These are phyloP conservation scores for Beta corolliflora DNA, from an alignment of 179 eudicot species.

Conservation along the genomic window DNA sequence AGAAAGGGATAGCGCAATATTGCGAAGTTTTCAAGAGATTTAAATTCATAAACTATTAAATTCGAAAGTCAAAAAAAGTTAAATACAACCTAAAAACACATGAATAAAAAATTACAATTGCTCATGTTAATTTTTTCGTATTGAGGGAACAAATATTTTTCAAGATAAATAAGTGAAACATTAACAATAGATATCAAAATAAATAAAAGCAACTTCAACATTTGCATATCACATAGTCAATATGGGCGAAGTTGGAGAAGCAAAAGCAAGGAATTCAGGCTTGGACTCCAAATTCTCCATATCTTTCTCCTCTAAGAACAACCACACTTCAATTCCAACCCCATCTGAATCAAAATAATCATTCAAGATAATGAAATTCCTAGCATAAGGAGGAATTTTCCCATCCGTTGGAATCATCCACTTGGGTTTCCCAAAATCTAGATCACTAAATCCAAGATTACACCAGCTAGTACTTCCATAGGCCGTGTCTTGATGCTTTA, in stretches of 20 bases:
- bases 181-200: too few species aligned
- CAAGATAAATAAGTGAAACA: too few species aligned
- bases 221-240: too few species aligned
- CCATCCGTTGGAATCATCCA: not conserved
- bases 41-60: too few species aligned
- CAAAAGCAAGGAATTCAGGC: not conserved
- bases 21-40: too few species aligned
- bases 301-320: not conserved
- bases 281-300: not conserved
- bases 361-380: not conserved
- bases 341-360: not conserved
- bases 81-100: too few species aligned
- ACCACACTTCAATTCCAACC: conserved; percentile 2
- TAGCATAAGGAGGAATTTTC: not conserved
- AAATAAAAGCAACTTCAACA: too few species aligned
- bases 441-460: not conserved
- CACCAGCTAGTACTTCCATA: not conserved
- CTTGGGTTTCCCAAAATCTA: conserved; percentile 4
- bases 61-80: too few species aligned
- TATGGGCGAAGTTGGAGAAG: not conserved
- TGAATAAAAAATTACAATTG: too few species aligned
- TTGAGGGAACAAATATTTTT: too few species aligned
- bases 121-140: too few species aligned
- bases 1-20: too few species aligned
- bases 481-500: not conserved